Evolutionary conservation across 768 basidiomycete species (phyloP).

Genomic region (Termitomyces sp.): DNA sequence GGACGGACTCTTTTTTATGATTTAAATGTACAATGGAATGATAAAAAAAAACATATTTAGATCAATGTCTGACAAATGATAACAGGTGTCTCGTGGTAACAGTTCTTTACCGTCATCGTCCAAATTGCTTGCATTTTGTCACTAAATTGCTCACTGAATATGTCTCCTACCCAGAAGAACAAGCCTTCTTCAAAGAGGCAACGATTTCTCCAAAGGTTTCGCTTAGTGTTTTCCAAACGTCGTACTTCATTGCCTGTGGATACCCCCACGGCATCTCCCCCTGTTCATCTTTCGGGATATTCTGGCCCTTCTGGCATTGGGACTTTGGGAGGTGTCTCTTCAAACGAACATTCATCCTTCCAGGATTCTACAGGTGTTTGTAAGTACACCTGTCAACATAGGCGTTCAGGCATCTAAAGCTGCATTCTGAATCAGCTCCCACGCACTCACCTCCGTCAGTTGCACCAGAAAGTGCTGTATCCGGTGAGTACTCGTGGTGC

Average conservation of each 20-base stretch:
- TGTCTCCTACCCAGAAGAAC: not conserved
- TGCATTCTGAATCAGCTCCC: too few relatives aligned
- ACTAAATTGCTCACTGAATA: too few relatives aligned
- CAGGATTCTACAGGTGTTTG: not conserved
- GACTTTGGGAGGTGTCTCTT: not conserved
- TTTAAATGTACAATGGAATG: too few relatives aligned
- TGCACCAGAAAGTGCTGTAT: not conserved
- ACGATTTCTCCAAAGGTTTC: not conserved
- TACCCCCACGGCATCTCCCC: not conserved
- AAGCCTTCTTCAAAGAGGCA: not conserved
- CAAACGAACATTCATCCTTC: not conserved
- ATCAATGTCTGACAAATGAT: too few relatives aligned
- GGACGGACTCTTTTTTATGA: too few relatives aligned
- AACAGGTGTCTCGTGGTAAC: too few relatives aligned
- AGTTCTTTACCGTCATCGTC: too few relatives aligned
- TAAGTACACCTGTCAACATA: not conserved
- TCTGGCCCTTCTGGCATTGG: not conserved
- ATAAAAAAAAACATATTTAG: too few relatives aligned
- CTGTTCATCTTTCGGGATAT: not conserved
- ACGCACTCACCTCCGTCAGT: not conserved
- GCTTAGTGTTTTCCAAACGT: not conserved
- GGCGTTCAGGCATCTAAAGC: not conserved
- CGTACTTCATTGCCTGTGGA: not conserved
- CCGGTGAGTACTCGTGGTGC: not conserved
- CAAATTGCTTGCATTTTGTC: too few relatives aligned